phyloP scores from a whole-genome alignment of 306 rosid species.

The peach (Prunus persica) region Prunus_persica_NCBIv2 NC_034009.1:10414001-10414500 shows the following conservation, averaged over 20 bases:
- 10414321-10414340: constrained; percentile 52
- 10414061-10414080: background rate
- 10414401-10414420: background rate
- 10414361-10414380: constrained; percentile 32
- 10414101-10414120: background rate
- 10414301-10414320: constrained; percentile 33
- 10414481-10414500: constrained; percentile 27
- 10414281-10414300: constrained; percentile 34
- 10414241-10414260: constrained; percentile 27
- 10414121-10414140: background rate
- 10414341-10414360: constrained; percentile 45
- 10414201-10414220: constrained; percentile 44
- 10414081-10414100: background rate
- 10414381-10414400: constrained; percentile 11
- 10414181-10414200: constrained; percentile 13
- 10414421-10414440: constrained; percentile 22
- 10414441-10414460: constrained; percentile 1
- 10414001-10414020: no score
- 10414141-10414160: constrained; percentile 38
- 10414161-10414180: constrained; percentile 37
- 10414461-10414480: constrained; percentile 29
- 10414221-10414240: constrained; percentile 48
- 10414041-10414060: background rate
- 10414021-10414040: background rate
- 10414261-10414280: constrained; percentile 31